These are phyloP conservation scores for Sporobolomyces roseus DNA, from an alignment of 768 basidiomycete species.

Conservation along the genomic window DNA sequence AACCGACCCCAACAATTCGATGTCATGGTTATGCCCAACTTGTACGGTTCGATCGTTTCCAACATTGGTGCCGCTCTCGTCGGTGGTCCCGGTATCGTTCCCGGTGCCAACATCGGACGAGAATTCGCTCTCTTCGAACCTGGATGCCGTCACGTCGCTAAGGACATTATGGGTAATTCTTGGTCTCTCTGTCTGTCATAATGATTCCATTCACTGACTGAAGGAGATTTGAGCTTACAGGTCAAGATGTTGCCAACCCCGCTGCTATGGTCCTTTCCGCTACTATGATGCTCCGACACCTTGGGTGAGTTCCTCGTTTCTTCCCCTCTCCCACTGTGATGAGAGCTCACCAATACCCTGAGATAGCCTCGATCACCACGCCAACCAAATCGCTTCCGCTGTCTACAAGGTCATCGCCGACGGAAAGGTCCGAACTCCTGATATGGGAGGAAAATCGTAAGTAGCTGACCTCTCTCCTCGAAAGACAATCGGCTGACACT, in stretches of 20 bases:
- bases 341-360: constrained; percentile 44
- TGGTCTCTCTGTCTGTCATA: neutral
- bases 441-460: constrained; percentile 76
- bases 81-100: constrained; percentile 95
- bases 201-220: neutral
- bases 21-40: constrained; percentile 98
- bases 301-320: constrained; percentile 41
- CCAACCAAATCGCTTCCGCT: constrained; percentile 85
- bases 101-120: constrained; percentile 96
- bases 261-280: constrained; percentile 52
- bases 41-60: constrained; percentile 91
- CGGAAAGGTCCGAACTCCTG: constrained; percentile 83
- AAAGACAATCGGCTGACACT: too few relatives aligned
- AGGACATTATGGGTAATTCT: constrained; percentile 45
- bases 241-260: constrained; percentile 54
- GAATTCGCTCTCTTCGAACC: constrained; percentile 99
- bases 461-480: constrained; percentile 27
- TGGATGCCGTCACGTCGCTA: constrained; percentile 68
- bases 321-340: neutral
- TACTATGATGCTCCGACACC: constrained; percentile 51
- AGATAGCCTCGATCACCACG: constrained; percentile 70
- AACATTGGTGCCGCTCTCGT: constrained; percentile 99
- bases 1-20: constrained; percentile 94
- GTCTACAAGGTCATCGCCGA: constrained; percentile 88
- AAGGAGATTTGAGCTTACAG: too few relatives aligned